Evolutionary conservation across 108 stramenopile genomes (phyloP).

Genomic region (Skeletonema marinoi): DNA sequence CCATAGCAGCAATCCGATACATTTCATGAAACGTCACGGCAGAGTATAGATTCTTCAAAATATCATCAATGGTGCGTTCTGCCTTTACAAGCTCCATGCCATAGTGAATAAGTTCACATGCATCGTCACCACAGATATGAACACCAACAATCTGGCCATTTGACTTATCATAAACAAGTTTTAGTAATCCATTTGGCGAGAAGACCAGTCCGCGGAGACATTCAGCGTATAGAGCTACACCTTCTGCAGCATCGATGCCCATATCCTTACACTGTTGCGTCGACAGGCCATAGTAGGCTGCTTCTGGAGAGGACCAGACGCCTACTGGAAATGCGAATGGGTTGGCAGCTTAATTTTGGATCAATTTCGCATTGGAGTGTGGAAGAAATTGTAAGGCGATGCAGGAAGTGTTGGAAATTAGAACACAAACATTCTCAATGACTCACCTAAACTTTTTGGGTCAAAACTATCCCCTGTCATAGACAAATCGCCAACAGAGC

Average conservation of each 20-base stretch:
- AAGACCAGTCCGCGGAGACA: constrained; percentile 84
- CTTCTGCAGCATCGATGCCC: constrained; percentile 75
- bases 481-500: constrained; percentile 37
- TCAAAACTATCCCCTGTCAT: constrained; percentile 65
- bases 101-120: constrained; percentile 86
- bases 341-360: constrained; percentile 50
- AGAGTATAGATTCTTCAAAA: constrained; percentile 60
- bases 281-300: constrained; percentile 74
- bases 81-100: constrained; percentile 85
- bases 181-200: constrained; percentile 79
- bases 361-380: too few relatives aligned
- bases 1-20: constrained; percentile 76
- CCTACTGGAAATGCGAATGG: constrained; percentile 87
- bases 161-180: constrained; percentile 76
- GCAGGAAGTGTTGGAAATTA: too few relatives aligned
- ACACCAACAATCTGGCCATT: constrained; percentile 77
- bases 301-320: constrained; percentile 85
- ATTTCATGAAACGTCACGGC: constrained; percentile 89
- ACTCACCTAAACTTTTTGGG: constrained; percentile 55
- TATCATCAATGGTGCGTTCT: constrained; percentile 63
- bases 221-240: constrained; percentile 80
- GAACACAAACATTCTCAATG: too few relatives aligned
- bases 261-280: constrained; percentile 65
- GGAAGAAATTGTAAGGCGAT: too few relatives aligned
- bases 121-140: constrained; percentile 86